These are phyloP conservation scores for Arthrobotrys iridis DNA, from an alignment of 2,329 filamentous ascomycete genomes.

Conservation along the genomic window DNA sequence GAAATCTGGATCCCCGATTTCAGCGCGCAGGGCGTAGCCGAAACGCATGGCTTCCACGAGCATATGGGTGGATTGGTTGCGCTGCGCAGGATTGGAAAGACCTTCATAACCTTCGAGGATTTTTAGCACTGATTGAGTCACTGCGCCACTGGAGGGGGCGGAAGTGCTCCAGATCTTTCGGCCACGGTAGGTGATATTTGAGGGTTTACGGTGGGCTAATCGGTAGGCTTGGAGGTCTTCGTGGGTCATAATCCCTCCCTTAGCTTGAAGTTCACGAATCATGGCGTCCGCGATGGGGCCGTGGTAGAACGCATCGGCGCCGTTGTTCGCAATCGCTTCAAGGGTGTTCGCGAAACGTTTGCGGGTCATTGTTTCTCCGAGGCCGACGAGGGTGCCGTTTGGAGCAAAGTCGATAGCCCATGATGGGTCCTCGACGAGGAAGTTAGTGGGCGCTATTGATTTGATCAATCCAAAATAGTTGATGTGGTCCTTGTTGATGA, in stretches of 20 bases:
- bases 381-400: conserved; percentile 74
- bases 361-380: conserved; percentile 82
- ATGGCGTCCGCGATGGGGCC: conserved; percentile 78
- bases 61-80: conserved; percentile 79
- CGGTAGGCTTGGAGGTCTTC: conserved; percentile 80
- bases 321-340: conserved; percentile 77
- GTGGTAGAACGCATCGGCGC: conserved; percentile 77
- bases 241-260: conserved; percentile 86
- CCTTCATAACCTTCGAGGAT: conserved; percentile 79
- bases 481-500: conserved; percentile 76
- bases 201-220: conserved; percentile 71
- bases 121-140: conserved; percentile 80
- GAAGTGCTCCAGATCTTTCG: conserved; percentile 75
- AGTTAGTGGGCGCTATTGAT: conserved; percentile 69
- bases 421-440: conserved; percentile 76
- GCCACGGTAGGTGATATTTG: conserved; percentile 74
- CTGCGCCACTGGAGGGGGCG: conserved; percentile 80
- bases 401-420: conserved; percentile 93
- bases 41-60: conserved; percentile 90
- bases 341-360: conserved; percentile 83
- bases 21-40: conserved; percentile 80
- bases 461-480: conserved; percentile 70
- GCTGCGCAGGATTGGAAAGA: conserved; percentile 69
- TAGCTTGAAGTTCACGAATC: conserved; percentile 72
- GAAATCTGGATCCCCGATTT: conserved; percentile 83